Evolutionary conservation across 805 yeast genomes (phyloP).

Genomic region (Teunomyces atbi): DNA sequence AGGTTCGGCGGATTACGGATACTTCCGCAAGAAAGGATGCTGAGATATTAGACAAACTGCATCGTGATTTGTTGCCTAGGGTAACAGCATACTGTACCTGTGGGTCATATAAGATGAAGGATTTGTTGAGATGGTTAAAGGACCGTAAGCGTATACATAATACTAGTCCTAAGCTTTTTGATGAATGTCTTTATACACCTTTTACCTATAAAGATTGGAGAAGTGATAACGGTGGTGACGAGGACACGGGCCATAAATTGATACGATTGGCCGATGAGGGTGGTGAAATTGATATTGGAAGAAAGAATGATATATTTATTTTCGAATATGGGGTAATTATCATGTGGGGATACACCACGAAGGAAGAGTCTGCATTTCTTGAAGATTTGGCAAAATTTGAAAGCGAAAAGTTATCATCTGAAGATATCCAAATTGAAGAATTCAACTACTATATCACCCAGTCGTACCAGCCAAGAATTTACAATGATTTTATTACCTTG

Average conservation of each 20-base stretch:
- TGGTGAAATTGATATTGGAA: conserved; percentile 87
- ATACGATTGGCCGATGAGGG: conserved; percentile 89
- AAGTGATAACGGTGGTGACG: conserved; percentile 24
- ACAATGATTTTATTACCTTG: conserved; percentile 91
- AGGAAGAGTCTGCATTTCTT: conserved; percentile 80
- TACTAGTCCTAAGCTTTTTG: conserved; percentile 83
- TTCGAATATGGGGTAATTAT: conserved; percentile 98
- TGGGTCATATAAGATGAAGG: conserved; percentile 87
- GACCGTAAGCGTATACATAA: conserved; percentile 72
- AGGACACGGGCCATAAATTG: conserved; percentile 26
- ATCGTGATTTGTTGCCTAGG: conserved; percentile 80
- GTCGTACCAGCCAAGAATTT: conserved; percentile 91
- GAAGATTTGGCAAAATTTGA: conserved; percentile 87
- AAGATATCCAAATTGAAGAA: conserved; percentile 92
- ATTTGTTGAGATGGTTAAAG: conserved; percentile 78
- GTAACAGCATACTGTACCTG: conserved; percentile 97
- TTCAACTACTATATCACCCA: conserved; percentile 92
- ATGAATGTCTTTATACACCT: conserved; percentile 93
- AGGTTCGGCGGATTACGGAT: conserved; percentile 79
- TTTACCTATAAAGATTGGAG: conserved; percentile 82
- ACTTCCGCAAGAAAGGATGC: conserved; percentile 91
- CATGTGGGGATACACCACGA: conserved; percentile 88
- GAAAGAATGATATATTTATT: conserved; percentile 75
- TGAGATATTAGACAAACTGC: conserved; percentile 84
- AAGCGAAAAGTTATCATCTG: conserved; percentile 84